Evolutionary conservation across 2,329 filamentous ascomycete species (phyloP).

Genomic region (Domatiomyces globalis): DNA sequence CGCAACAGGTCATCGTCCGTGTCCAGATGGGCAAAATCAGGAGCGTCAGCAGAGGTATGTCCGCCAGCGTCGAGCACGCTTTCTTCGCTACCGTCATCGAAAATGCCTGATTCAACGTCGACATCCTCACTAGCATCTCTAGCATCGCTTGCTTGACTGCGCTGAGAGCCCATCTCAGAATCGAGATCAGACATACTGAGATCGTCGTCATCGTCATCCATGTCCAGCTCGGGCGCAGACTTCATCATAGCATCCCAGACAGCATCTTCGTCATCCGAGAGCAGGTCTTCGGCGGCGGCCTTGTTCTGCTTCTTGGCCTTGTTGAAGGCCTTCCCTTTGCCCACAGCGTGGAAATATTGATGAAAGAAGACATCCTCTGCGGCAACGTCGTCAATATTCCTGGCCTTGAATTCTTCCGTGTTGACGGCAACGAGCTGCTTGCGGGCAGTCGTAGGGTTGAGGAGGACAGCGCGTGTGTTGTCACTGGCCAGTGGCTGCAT

Average conservation of each 20-base stretch:
- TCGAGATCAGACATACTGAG: slow-evolving; percentile 43
- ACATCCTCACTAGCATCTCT: slow-evolving; percentile 33
- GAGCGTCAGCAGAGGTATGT: slow-evolving; percentile 13
- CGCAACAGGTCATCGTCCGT: slow-evolving; percentile 14
- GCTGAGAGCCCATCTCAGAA: slow-evolving; percentile 26
- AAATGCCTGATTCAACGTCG: slow-evolving; percentile 15
- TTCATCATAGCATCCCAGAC: slow-evolving; percentile 86
- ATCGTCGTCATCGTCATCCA: slow-evolving; percentile 45
- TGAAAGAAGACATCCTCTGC: slow-evolving; percentile 97
- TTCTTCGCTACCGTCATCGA: slow-evolving; percentile 39
- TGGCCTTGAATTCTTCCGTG: slow-evolving; percentile 78
- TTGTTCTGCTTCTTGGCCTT: slow-evolving; percentile 33
- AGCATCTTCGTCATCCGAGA: slow-evolving; percentile 57
- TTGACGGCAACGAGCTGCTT: slow-evolving; percentile 53
- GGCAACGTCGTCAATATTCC: slow-evolving; percentile 73
- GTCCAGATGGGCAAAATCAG: slow-evolving; percentile 10
- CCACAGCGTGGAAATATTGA: slow-evolving; percentile 73
- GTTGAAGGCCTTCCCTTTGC: slow-evolving; percentile 48
- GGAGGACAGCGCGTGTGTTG: slow-evolving; percentile 45
- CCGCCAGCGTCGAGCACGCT: slow-evolving; percentile 39
- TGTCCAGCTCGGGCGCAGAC: slow-evolving; percentile 63
- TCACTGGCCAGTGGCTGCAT: slow-evolving; percentile 80
- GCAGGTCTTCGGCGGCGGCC: slow-evolving; percentile 30
- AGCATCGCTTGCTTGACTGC: slow-evolving; percentile 31
- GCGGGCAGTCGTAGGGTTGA: slow-evolving; percentile 45